Base-by-base conservation (phyloP, 805 yeast genomes). In the Kazachstania martiniae region DNA sequence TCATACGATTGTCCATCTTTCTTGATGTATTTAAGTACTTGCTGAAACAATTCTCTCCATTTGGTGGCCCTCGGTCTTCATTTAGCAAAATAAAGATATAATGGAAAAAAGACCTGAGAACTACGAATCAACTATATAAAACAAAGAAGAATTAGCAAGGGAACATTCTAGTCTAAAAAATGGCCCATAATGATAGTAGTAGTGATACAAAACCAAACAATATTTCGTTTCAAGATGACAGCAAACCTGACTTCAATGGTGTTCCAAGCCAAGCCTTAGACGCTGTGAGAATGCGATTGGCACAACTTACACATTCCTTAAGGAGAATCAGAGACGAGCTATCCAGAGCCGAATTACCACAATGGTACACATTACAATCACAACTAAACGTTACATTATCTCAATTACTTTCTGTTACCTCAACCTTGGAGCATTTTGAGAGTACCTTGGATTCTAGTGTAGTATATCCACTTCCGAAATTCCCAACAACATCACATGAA, bases 401-500 rank as follows among this genome's bases (percentile, higher is more conserved):
- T 12, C 97, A 91, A 52, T 61, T 89, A 28, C 71, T 72, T 27
- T 77, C 94, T 2, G 68, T 89, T n/a, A 73, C 93, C 0, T 58
- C 70, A 5, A 77, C 84, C 2, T 51, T 91, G 16, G 73, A 76
- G 25, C 66, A 68, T 34, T 74, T 78, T 46, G 66, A 72, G 5
- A 77, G 70, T 3, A 55, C 69, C 0, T 61, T 91, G 17, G 67
- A 68, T 28, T 58, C 71, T 4, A 76, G 94, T 0, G 85, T 82
- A 32, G 87, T 77, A 1, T 89, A 73, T 48, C 98, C 98, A 1
- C 62, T 83, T 33, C 79, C 87, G 0, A 68, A 70, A 14, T 91
- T 89, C 51, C 96, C 96, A 7, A 73, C 93, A 0, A 71, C 84
- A 1, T 80, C 83, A 27, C 87, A 83, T 41, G 87, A 82, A 46